Base-by-base conservation (phyloP, 2,329 filamentous ascomycete species). In the Cordyceps pruinosa region DNA sequence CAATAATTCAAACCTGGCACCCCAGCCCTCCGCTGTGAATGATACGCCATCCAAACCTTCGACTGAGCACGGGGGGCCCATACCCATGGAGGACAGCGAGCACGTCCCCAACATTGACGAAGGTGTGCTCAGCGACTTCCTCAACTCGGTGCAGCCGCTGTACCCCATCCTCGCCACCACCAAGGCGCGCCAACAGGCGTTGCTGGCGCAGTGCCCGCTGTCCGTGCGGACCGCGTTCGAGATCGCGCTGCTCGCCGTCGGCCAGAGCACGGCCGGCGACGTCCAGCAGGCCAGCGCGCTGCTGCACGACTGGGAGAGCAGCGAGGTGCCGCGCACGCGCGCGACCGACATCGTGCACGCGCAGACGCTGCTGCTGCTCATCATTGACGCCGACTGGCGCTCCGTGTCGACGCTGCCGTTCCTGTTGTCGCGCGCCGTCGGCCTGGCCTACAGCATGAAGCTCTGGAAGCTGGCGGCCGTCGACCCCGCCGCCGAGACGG, bases 361-460 rank as follows among this genome's bases (percentile, higher is more conserved):
- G 7, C 87, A 89, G 65, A 84, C 83, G 0, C 72, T 89, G 39
- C 72, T 89, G 35, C 74, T 90, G 47, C 77, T 89, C 66, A 79
- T 82, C 13, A 79, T 89, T 28, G 84, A 87, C 60, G 81, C 84
- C 2, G 85, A 88, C 64, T 72, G 70, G 70, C 66, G 70, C 35
- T 66, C 65, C 78, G 83, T 64, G 71, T 78, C 63, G 74, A 82
- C 55, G 63, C 70, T 60, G 54, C 72, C 69, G 0, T 76, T 75
- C 15, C 78, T 87, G 65, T 70, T 90, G n/a, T 82, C 81, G 7
- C 79, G 82, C 44, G 87, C 86, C 6, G 80, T 88, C 15, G 83
- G 83, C 2, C 72, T 87, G 15, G 85, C 86, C 1, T 85, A 87
- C 60, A 78, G 78, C 15, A 79, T 89, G 72, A 83, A 82, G 63